Percentiles rank a stretch among this genome's conserved stretches.
Evolutionary conservation across 2,329 filamentous ascomycete genomes (phyloP).

Genomic region (Xylariaceae sp.): DNA sequence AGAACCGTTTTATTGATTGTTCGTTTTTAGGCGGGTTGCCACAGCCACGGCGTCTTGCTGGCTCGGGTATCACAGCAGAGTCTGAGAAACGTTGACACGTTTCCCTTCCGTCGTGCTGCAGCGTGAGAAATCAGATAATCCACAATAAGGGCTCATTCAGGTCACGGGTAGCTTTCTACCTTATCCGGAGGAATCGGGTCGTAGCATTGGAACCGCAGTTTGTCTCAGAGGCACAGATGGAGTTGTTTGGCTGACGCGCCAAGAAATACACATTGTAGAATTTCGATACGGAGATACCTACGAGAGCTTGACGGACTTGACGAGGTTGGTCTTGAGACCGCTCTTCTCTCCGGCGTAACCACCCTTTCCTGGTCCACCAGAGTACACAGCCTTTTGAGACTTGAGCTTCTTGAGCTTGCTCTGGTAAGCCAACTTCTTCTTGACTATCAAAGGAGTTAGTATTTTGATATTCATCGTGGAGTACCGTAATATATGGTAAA

Average conservation of each 20-base stretch:
- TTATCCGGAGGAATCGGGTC: neutral
- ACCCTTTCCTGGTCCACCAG: slow-evolving; percentile 75
- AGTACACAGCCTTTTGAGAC: slow-evolving; percentile 79
- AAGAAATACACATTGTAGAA: neutral
- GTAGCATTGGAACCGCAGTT: neutral
- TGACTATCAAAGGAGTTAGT: slow-evolving; percentile 35
- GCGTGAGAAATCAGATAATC: no score
- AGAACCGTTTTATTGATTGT: no score
- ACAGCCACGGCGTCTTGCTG: neutral
- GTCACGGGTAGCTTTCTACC: no score
- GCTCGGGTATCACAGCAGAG: no score
- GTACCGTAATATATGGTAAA: neutral
- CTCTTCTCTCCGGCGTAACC: slow-evolving; percentile 89
- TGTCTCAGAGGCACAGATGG: neutral
- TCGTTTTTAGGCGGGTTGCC: no score
- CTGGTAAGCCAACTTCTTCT: slow-evolving; percentile 96
- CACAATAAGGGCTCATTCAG: no score
- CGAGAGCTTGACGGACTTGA: slow-evolving; percentile 82
- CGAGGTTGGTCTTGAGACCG: slow-evolving; percentile 88
- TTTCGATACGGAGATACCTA: slow-evolving; percentile 1
- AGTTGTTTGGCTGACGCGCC: neutral
- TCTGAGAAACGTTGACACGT: no score
- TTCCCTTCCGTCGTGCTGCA: no score
- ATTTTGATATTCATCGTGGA: neutral
- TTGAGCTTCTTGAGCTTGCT: slow-evolving; percentile 96